These are phyloP conservation scores for Aureobasidium sp. DNA, from an alignment of 2,329 filamentous ascomycete species.

Conservation along the genomic window DNA sequence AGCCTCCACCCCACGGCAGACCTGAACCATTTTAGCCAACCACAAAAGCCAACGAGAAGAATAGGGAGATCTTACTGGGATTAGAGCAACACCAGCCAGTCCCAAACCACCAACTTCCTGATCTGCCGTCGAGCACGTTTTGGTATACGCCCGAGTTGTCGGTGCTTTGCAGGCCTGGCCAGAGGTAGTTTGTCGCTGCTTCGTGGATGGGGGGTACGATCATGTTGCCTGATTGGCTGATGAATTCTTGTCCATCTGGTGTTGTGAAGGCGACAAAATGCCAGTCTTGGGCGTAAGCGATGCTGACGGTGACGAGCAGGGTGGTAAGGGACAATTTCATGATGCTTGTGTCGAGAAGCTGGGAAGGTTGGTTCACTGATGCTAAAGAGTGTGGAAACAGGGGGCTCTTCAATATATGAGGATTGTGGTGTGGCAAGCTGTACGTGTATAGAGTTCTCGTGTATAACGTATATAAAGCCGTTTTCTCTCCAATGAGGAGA, in stretches of 20 bases:
- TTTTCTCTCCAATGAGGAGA: neutral
- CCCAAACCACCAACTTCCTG: neutral
- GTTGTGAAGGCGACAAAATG: neutral
- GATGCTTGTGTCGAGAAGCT: neutral
- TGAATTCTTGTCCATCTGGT: neutral
- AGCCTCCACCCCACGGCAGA: neutral
- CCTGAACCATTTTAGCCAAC: neutral
- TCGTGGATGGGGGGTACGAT: neutral
- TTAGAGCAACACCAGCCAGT: constrained; percentile 1
- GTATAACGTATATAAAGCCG: neutral
- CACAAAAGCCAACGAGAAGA: too few species aligned
- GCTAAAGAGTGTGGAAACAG: too few species aligned
- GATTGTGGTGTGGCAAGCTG: neutral
- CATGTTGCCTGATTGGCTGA: neutral
- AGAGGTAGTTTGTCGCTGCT: neutral
- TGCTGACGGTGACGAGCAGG: neutral
- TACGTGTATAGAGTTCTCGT: neutral
- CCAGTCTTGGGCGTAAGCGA: neutral
- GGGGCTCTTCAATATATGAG: too few species aligned
- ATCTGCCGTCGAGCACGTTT: neutral
- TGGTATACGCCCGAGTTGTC: neutral
- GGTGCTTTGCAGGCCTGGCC: neutral
- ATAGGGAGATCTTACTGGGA: neutral
- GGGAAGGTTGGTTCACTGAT: too few species aligned
- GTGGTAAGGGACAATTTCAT: neutral